These are phyloP conservation scores for Phlegmacium glaucopus DNA, from an alignment of 768 basidiomycete genomes.

Conservation along the genomic window DNA sequence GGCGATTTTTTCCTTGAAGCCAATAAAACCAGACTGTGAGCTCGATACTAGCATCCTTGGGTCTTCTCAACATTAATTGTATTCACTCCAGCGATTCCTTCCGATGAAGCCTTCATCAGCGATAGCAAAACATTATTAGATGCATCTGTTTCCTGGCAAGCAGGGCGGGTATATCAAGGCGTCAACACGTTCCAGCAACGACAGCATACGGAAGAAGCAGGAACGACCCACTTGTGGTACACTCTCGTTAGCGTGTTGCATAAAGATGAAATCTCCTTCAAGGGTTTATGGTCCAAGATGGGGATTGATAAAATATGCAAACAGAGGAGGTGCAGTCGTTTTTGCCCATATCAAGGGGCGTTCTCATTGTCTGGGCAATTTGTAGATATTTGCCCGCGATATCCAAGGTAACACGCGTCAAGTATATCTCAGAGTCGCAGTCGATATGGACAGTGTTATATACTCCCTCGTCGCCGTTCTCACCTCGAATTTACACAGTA, in stretches of 20 bases:
- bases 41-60: background rate
- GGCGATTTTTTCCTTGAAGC: background rate
- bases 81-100: constrained; percentile 41
- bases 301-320: constrained; percentile 50
- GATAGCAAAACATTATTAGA: constrained; percentile 43
- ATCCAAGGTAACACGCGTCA: constrained; percentile 49
- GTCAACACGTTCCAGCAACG: constrained; percentile 38
- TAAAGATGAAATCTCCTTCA: constrained; percentile 50
- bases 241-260: constrained; percentile 47
- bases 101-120: constrained; percentile 41
- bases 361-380: background rate
- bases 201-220: constrained; percentile 32
- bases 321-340: constrained; percentile 46
- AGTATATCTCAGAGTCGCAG: constrained; percentile 48
- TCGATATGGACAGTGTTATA: constrained; percentile 59
- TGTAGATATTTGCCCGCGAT: constrained; percentile 50
- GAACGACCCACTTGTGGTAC: constrained; percentile 41
- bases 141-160: constrained; percentile 47
- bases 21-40: constrained; percentile 9
- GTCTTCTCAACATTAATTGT: background rate
- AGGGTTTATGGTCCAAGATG: constrained; percentile 55
- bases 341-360: background rate
- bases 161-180: constrained; percentile 40
- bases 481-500: constrained; percentile 60
- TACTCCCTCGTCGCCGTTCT: constrained; percentile 52